Base-by-base conservation (phyloP, 2,329 filamentous ascomycete species). In the Fusarium xyrophilum region DNA sequence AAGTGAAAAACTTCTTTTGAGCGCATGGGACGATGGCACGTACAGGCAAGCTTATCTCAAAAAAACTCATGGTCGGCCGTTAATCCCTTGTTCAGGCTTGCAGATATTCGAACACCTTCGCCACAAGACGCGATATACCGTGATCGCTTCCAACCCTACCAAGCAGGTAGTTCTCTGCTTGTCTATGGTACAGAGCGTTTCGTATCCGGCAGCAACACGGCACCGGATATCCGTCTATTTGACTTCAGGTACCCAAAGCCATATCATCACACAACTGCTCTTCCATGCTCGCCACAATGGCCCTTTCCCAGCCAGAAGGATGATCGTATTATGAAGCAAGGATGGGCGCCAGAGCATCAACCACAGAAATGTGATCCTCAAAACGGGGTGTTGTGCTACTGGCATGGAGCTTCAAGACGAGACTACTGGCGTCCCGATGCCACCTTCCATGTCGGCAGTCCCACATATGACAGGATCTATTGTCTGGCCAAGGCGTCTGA, bases 1-100 rank as follows among this genome's bases (percentile, higher is more conserved):
- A 2, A 76, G 76, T 23, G 76, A 77, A 2, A 81, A 78, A 25
- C 74, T 85, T 4, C 70, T 87, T 10, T 78, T 88, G 15, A 84
- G 81, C 56, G 80, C 84, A 6, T 87, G 85, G 84, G 81, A 83
- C 43, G 84, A 87, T 56, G 85, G 85, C 12, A 85, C 82, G 1
- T 80, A 82, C 55, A 79, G 82, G 73, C 76, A 61, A 56, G 74
- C 64, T 44, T 19, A 10, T 38, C 17, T 50, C 27, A 8, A n/a
- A 4, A 4, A 30, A 11, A 42, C 11, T 3, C 7, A 12, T 13
- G n/a, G 19, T 21, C 10, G 47, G 17, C 13, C 32, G 10, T 67
- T 68, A 36, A 65, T 30, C 15, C 3, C 13, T 19, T 6, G 4
- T 21, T 19, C 44, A 81, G 78, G 27, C 81, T 87, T 3, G 79